Evolutionary conservation across 1,284 basidiomycete genomes (phyloP).

Genomic region (Laetiporus sulphureus): DNA sequence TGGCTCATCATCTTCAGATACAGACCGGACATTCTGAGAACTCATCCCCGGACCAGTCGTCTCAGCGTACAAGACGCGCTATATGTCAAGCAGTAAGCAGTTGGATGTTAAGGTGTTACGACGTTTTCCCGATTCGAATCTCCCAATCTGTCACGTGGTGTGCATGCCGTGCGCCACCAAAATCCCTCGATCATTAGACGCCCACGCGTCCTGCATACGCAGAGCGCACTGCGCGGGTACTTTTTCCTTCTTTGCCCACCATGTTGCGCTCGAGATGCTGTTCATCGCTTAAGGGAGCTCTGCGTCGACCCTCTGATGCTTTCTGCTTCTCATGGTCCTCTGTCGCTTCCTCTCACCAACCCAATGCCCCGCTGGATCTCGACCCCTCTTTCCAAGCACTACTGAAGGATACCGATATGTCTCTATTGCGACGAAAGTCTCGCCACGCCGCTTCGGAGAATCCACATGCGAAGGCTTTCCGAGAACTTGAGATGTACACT

Average conservation of each 20-base stretch:
- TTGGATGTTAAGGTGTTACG: no score
- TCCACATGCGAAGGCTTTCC: conserved; percentile 18
- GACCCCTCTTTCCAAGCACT: conserved; percentile 57
- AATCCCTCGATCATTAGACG: no score
- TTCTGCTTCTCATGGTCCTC: conserved; percentile 20
- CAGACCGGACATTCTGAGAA: neutral
- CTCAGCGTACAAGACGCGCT: no score
- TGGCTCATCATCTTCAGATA: conserved; percentile 3
- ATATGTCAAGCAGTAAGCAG: no score
- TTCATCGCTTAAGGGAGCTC: conserved; percentile 11
- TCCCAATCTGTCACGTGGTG: no score
- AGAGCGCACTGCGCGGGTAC: no score
- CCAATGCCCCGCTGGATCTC: conserved; percentile 44
- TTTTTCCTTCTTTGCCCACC: no score
- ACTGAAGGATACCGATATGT: conserved; percentile 60
- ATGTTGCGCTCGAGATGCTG: conserved; percentile 21
- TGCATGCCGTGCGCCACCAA: no score
- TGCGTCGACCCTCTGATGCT: conserved; percentile 14
- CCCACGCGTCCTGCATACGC: no score
- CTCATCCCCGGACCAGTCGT: no score
- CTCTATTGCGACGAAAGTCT: conserved; percentile 41
- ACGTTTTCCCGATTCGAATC: no score
- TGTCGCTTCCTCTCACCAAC: conserved; percentile 19
- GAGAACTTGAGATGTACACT: conserved; percentile 50
- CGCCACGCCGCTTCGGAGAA: conserved; percentile 11